These are phyloP conservation scores for Suillus variegatus DNA, from an alignment of 768 basidiomycete species.

Conservation along the genomic window DNA sequence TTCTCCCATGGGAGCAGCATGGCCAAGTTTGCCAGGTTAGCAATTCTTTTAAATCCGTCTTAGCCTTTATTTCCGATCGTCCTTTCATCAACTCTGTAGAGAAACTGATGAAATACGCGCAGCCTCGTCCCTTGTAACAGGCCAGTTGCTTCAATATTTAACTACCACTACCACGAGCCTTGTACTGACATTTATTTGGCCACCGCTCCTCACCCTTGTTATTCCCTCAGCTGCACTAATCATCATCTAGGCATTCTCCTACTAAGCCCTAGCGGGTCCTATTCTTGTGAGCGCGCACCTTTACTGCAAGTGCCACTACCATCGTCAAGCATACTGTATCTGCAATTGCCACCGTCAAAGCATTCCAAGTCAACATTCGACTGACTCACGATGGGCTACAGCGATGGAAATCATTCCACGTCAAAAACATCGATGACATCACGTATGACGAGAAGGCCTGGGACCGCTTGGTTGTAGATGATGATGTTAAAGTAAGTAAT, in stretches of 20 bases:
- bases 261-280: slow-evolving; percentile 59
- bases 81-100: slow-evolving; percentile 40
- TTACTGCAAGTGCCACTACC: slow-evolving; percentile 72
- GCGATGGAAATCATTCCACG: too few relatives aligned
- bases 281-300: slow-evolving; percentile 65
- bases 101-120: slow-evolving; percentile 94
- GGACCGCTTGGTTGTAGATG: too few relatives aligned
- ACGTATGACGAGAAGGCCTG: too few relatives aligned
- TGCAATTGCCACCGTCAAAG: slow-evolving; percentile 89
- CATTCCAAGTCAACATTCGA: slow-evolving; percentile 49
- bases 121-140: slow-evolving; percentile 79
- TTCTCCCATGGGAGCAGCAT: slow-evolving; percentile 77
- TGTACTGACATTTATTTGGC: slow-evolving; percentile 76
- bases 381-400: too few relatives aligned
- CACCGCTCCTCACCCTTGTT: slow-evolving; percentile 85
- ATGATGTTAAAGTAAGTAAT: too few relatives aligned
- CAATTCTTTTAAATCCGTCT: not conserved
- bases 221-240: slow-evolving; percentile 83
- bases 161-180: slow-evolving; percentile 80
- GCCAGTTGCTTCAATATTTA: slow-evolving; percentile 77
- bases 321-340: slow-evolving; percentile 74
- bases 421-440: too few relatives aligned
- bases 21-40: slow-evolving; percentile 86
- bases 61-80: not conserved
- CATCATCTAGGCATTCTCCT: slow-evolving; percentile 74